Evolutionary conservation across 2,329 filamentous ascomycete species (phyloP), one percentile per base, ranked within the genome.

Genomic region (Penicillium hordei): DNA sequence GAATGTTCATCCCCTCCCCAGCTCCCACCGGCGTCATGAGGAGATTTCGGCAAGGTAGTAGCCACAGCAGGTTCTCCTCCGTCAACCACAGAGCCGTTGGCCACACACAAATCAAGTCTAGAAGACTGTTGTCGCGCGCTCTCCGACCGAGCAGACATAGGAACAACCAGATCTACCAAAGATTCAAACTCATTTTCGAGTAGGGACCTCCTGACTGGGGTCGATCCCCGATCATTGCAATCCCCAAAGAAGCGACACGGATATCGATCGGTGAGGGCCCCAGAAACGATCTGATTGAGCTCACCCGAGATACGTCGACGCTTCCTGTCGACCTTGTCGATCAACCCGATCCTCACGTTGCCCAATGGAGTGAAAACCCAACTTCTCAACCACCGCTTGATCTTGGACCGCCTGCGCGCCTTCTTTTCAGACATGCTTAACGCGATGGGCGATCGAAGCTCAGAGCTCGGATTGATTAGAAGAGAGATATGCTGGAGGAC

Each of bases 341-440:
- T 46, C 31, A 52, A 34, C 12, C 27, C 46, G 50, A 52, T 52
- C 29, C 13, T 36, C 50, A 52, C 50, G 10, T 45, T 34, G 3
- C 50, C 50, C 6, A 52, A 17, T 7, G 50, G 50, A 15, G 39
- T 52, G 29, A 45, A 52, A 1, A 52, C 29, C 50, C 50, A 52
- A 19, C 50, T 52, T 36, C 50, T 45, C 21, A 52, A 13, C 50
- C 50, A 52, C 21, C 50, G 50, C 21, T 52, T 52, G 12, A 25
- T 23, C 21, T 27, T 27, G 10, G 21, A 9, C 8, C 50, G 21
- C 40, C 21, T 52, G 50, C 31, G 50, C 2, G 13, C 3, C 39
- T 45, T 36, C 8, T 7, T 23, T 21, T 52, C 50, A 27, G 39
- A 36, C 50, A 52, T 52, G 29, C 15, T 3, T 23, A 12, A 27